A percentile compares a stretch with the other conserved stretches of the same genome.
Conservation (phyloP, 2,329 filamentous ascomycete species). For the Claviceps africana region DNA sequence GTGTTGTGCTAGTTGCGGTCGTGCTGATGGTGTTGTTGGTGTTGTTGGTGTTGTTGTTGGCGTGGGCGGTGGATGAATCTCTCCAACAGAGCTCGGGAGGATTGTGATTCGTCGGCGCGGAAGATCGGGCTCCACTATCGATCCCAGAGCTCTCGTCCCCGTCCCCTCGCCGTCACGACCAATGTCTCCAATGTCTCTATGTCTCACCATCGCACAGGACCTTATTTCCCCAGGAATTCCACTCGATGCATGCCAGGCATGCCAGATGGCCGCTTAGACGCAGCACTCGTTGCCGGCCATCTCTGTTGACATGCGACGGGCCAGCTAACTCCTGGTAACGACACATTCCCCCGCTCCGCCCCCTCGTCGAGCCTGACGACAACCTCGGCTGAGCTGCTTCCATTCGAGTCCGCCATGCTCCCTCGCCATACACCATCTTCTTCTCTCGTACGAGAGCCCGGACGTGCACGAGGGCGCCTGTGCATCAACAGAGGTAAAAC, state of each 20-base stretch:
- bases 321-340: background rate
- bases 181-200: slow-evolving; percentile 4
- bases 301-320: background rate
- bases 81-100: no score
- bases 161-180: background rate
- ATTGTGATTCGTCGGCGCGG: no score
- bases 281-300: background rate
- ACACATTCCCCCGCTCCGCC: background rate
- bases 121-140: no score
- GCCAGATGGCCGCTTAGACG: slow-evolving; percentile 3
- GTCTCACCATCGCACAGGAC: slow-evolving; percentile 6
- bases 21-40: no score
- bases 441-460: background rate
- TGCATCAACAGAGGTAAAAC: background rate
- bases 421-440: background rate
- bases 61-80: no score
- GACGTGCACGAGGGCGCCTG: background rate
- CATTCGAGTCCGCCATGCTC: background rate
- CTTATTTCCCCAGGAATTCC: slow-evolving; percentile 8
- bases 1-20: no score
- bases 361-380: no score
- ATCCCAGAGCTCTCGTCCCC: no score
- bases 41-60: no score
- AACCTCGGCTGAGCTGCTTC: background rate
- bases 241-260: slow-evolving; percentile 9